Percentiles rank a stretch among this genome's conserved stretches.
Conservation (phyloP, 1,284 basidiomycete genomes). For the Naganishia albida region DNA sequence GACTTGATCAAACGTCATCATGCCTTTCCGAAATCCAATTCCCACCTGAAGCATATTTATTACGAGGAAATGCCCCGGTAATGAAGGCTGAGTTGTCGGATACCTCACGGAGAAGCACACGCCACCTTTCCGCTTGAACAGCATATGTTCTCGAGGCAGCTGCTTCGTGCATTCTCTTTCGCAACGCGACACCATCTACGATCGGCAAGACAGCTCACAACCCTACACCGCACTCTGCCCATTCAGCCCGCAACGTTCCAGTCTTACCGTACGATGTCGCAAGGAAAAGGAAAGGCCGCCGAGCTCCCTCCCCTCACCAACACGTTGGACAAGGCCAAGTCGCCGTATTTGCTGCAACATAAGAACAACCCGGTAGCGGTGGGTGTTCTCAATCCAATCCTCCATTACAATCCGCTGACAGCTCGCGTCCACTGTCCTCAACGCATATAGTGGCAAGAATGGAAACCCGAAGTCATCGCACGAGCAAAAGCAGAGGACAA, state of each 20-base stretch:
- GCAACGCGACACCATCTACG: not conserved
- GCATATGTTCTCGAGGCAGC: constrained; percentile 5
- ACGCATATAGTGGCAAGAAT: constrained; percentile 56
- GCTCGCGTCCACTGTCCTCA: not conserved
- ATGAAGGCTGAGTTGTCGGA: too few species aligned
- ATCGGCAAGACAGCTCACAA: not conserved
- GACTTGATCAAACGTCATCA: constrained; percentile 15
- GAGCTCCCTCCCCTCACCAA: constrained; percentile 40
- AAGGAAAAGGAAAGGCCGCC: constrained; percentile 9
- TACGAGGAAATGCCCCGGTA: too few species aligned
- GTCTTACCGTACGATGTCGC: constrained; percentile 18
- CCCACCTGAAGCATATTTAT: too few species aligned
- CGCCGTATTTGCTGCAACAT: constrained; percentile 58
- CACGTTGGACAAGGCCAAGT: constrained; percentile 53
- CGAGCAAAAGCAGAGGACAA: constrained; percentile 53
- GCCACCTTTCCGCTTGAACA: not conserved
- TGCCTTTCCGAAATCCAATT: constrained; percentile 6
- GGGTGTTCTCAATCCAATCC: not conserved
- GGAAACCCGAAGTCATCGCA: constrained; percentile 54
- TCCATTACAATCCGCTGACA: not conserved
- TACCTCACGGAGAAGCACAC: not conserved
- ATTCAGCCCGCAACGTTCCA: not conserved
- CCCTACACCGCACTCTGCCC: not conserved
- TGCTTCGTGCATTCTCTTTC: not conserved
- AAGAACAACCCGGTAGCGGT: constrained; percentile 55